Conservation (phyloP, 352 stramenopile genomes). For the Globisporangium rhizosaccharum region DNA sequence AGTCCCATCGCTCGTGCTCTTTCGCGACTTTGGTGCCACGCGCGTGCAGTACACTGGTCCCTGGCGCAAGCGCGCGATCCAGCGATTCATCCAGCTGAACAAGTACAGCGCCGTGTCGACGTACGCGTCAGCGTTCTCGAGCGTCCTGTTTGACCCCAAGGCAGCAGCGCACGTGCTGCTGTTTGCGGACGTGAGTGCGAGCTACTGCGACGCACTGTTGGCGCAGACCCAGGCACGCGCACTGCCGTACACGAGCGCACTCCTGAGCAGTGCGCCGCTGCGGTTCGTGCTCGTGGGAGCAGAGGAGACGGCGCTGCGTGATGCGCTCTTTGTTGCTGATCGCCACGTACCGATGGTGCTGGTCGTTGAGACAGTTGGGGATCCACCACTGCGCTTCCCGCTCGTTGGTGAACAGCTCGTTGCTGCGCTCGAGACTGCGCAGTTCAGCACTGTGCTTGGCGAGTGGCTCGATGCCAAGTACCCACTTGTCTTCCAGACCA, state of each 20-base stretch:
- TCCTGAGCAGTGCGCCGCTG: constrained; percentile 7
- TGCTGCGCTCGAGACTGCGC: constrained; percentile 1
- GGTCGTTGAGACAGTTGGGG: constrained; percentile 17
- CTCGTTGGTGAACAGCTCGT: constrained; percentile 11
- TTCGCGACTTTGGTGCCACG: constrained; percentile 23
- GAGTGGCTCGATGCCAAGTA: constrained; percentile 6
- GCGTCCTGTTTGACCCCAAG: constrained; percentile 24
- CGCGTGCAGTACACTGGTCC: constrained; percentile 12
- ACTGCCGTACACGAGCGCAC: constrained; percentile 6
- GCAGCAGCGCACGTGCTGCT: constrained; percentile 30
- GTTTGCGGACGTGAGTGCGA: constrained; percentile 18
- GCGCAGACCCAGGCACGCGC: constrained; percentile 13
- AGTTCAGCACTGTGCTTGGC: constrained; percentile 5
- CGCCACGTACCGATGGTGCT: constrained; percentile 22
- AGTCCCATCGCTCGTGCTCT: constrained; percentile 23
- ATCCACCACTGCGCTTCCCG: constrained; percentile 11
- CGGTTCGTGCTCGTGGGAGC: constrained; percentile 27
- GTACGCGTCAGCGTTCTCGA: constrained; percentile 16
- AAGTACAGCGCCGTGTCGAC: constrained; percentile 29
- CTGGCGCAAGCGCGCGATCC: constrained; percentile 24
- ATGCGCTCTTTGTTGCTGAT: constrained; percentile 23
- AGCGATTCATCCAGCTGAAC: constrained; percentile 23
- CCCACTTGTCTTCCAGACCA: constrained; percentile 2
- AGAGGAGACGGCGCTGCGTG: constrained; percentile 18
- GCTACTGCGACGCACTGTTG: constrained; percentile 16